These are phyloP conservation scores for Irpex sp. DNA, from an alignment of 1,284 basidiomycete genomes.

Conservation along the genomic window DNA sequence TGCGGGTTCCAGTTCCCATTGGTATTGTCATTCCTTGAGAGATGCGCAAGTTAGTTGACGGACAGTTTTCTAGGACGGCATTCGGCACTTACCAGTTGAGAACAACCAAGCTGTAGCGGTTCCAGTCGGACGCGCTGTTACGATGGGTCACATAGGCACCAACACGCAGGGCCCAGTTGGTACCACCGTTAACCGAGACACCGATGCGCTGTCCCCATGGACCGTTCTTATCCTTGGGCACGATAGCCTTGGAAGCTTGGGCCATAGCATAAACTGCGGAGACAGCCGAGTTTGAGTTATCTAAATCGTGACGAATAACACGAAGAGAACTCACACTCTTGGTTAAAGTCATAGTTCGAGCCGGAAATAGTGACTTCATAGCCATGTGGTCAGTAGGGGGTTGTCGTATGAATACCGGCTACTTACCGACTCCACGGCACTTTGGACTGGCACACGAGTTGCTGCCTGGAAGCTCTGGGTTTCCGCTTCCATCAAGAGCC, in stretches of 20 bases:
- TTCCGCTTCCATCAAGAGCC: slow-evolving; percentile 57
- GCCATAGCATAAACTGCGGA: slow-evolving; percentile 66
- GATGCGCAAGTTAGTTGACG: background rate
- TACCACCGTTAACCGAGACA: slow-evolving; percentile 52
- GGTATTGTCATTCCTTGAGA: slow-evolving; percentile 44
- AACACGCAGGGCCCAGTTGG: slow-evolving; percentile 58
- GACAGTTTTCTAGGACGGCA: too few species aligned
- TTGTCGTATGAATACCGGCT: background rate
- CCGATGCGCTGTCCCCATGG: slow-evolving; percentile 67
- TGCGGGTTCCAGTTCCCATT: slow-evolving; percentile 56
- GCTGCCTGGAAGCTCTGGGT: slow-evolving; percentile 62
- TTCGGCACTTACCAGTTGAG: slow-evolving; percentile 54
- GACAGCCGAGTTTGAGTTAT: background rate
- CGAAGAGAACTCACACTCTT: slow-evolving; percentile 53
- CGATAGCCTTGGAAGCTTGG: slow-evolving; percentile 68
- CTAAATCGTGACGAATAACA: background rate
- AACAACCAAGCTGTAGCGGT: slow-evolving; percentile 66
- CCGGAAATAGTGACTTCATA: slow-evolving; percentile 52
- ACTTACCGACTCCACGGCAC: slow-evolving; percentile 51
- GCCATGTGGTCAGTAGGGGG: too few species aligned
- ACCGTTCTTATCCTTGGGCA: slow-evolving; percentile 64
- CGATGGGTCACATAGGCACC: slow-evolving; percentile 63
- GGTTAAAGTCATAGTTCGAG: slow-evolving; percentile 54
- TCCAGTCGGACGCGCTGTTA: slow-evolving; percentile 51
- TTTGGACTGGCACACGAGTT: slow-evolving; percentile 56